phyloP scores from a whole-genome alignment of 768 basidiomycete genomes.

The Pulveroboletus frians region DNA sequence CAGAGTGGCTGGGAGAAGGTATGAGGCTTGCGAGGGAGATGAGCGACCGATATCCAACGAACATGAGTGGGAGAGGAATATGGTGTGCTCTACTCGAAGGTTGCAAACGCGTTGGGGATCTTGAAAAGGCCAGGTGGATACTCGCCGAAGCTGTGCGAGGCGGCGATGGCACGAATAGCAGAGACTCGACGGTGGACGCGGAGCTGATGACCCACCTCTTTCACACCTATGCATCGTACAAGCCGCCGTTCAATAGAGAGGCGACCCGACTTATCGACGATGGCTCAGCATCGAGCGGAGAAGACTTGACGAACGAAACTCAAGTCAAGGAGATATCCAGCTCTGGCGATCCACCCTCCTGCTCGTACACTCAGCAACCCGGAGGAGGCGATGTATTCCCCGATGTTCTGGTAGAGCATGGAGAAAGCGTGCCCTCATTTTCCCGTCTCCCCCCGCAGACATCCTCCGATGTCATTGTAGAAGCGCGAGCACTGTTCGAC shows the following conservation, averaged over 20 bases:
- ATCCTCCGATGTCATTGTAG: slow-evolving; percentile 62
- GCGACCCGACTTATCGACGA: slow-evolving; percentile 40
- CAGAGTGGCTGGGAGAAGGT: slow-evolving; percentile 69
- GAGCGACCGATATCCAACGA: slow-evolving; percentile 56
- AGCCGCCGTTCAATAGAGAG: slow-evolving; percentile 58
- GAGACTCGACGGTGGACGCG: slow-evolving; percentile 46
- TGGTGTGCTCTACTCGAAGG: slow-evolving; percentile 88
- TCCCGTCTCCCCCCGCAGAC: slow-evolving; percentile 68
- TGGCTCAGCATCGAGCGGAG: background rate
- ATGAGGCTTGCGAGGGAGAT: slow-evolving; percentile 84
- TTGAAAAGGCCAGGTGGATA: slow-evolving; percentile 83
- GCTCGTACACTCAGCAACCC: slow-evolving; percentile 3
- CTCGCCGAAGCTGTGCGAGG: slow-evolving; percentile 65
- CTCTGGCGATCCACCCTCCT: background rate
- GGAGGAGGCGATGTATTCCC: background rate
- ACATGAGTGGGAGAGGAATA: slow-evolving; percentile 45
- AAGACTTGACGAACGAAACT: slow-evolving; percentile 3
- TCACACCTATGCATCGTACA: slow-evolving; percentile 81
- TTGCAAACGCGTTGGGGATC: slow-evolving; percentile 80
- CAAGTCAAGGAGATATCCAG: background rate
- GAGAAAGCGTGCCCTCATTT: slow-evolving; percentile 17
- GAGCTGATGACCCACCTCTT: slow-evolving; percentile 79
- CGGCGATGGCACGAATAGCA: slow-evolving; percentile 13
- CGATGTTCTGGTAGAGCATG: slow-evolving; percentile 3
- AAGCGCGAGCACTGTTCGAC: slow-evolving; percentile 61